Base-by-base conservation (phyloP, 1,139 yeast species). In the Blastobotrys capitulatus region DNA sequence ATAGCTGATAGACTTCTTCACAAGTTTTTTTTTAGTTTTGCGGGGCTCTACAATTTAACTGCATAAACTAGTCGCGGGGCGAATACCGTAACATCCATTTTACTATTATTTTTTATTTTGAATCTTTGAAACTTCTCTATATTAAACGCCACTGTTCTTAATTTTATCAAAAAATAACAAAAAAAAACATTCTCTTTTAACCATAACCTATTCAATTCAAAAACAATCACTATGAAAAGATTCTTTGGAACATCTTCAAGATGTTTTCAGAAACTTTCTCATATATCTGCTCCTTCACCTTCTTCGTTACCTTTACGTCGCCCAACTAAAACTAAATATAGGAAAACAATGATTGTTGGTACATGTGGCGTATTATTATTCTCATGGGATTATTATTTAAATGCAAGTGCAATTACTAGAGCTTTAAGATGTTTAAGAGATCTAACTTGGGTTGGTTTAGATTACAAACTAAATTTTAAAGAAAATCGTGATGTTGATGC, bases 361-460 rank as follows among this genome's bases (percentile, higher is more conserved):
- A 46, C 52, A 9, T 40, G 46, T 16, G 51, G 52, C 6, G 47
- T 50, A 18, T 18, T 47, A 20, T 41, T 56, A 20, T 57, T 55
- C 39, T 45, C 48, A 15, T 50, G 49, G 42, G 62, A 59, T 39
- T 41, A 48, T 16, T 39, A 47, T 32, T 51, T 64, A 52, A 77
- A 77, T 50, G 74, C 79, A 9, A 75, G 82, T 2, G 72, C 82
- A 0, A 55, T 77, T 2, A 58, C 72, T 9, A 69, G 94, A 53
- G 78, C 87, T 0, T 51, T 68, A 0, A 66, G 81, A 46, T 79
- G 88, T 0, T 60, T 80, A 0, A 72, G 67, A 46, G 71, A 73
- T 1, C 67, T 83, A 44, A 56, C 74, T 6, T 60, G 73, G 62
- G 77, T 84, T 9, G 88, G 87, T 0, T 60, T 74, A 38, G 82